phyloP scores from a whole-genome alignment of 371 early-diverging fungal genomes.

The Syncephalastrum racemosum region DNA sequence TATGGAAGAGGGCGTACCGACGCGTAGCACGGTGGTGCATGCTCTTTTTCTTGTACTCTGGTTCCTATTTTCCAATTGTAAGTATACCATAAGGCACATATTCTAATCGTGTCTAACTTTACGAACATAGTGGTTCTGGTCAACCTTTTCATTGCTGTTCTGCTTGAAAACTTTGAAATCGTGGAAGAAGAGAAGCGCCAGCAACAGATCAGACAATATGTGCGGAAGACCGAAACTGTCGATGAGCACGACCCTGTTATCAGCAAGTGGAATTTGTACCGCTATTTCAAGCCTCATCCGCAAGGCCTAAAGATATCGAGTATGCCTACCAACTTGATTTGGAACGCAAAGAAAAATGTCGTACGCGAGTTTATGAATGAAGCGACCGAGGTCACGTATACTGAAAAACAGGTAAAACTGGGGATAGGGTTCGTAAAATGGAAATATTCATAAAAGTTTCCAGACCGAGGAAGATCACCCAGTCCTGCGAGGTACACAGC shows the following conservation, averaged over 20 bases:
- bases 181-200: constrained; percentile 59
- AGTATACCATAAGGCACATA: constrained; percentile 8
- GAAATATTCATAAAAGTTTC: too few species aligned
- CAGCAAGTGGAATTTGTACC: constrained; percentile 53
- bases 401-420: constrained; percentile 6
- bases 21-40: constrained; percentile 42
- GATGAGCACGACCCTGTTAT: constrained; percentile 36
- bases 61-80: constrained; percentile 70
- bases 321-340: constrained; percentile 38
- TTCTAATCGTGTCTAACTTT: not conserved
- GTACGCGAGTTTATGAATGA: constrained; percentile 54
- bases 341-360: constrained; percentile 48
- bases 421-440: too few species aligned
- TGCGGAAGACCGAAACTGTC: constrained; percentile 34
- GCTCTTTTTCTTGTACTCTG: constrained; percentile 61
- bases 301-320: constrained; percentile 45
- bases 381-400: not conserved
- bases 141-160: constrained; percentile 65
- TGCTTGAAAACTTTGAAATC: constrained; percentile 71
- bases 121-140: constrained; percentile 50
- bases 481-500: constrained; percentile 1
- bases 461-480: not conserved
- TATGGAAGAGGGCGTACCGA: constrained; percentile 45
- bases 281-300: constrained; percentile 54
- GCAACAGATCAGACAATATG: constrained; percentile 53